Percentiles rank a stretch among this genome's conserved stretches.
These are phyloP conservation scores for Ceratocystis albifundus DNA, from an alignment of 2,329 filamentous ascomycete genomes.

Conservation along the genomic window DNA sequence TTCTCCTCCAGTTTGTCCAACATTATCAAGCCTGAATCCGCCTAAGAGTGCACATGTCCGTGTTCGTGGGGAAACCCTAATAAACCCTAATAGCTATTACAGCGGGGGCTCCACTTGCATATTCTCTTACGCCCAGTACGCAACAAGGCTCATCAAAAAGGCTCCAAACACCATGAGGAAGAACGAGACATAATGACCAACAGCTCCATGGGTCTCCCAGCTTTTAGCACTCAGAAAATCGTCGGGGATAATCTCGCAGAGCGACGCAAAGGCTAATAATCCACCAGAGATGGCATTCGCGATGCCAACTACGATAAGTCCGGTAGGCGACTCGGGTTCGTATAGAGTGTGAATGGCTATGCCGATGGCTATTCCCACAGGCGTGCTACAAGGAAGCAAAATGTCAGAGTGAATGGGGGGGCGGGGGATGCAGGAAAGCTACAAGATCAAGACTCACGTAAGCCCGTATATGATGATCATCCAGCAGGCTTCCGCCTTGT, in stretches of 20 bases:
- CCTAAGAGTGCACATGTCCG: neutral
- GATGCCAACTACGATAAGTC: slow-evolving; percentile 58
- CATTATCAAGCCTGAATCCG: neutral
- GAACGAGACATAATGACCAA: slow-evolving; percentile 43
- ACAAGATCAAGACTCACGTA: slow-evolving; percentile 32
- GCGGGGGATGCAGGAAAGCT: neutral
- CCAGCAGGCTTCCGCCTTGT: slow-evolving; percentile 41
- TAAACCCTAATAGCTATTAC: neutral
- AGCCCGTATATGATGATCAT: slow-evolving; percentile 48
- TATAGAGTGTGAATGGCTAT: slow-evolving; percentile 59
- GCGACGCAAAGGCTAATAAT: slow-evolving; percentile 57
- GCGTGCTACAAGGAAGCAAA: slow-evolving; percentile 39
- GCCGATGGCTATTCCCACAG: slow-evolving; percentile 62
- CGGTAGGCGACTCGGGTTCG: slow-evolving; percentile 52
- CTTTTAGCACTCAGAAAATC: slow-evolving; percentile 58
- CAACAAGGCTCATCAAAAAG: slow-evolving; percentile 52
- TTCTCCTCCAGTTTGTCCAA: slow-evolving; percentile 1
- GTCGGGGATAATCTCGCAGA: slow-evolving; percentile 61
- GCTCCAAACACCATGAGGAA: slow-evolving; percentile 48
- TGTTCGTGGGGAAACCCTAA: neutral
- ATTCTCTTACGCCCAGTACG: slow-evolving; percentile 45
- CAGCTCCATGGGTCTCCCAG: slow-evolving; percentile 45
- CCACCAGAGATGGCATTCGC: slow-evolving; percentile 65
- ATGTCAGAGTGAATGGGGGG: neutral
- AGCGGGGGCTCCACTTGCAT: neutral